Conservation (phyloP, 495 filamentous ascomycete genomes). For the Pyrenula massariospora region DNA sequence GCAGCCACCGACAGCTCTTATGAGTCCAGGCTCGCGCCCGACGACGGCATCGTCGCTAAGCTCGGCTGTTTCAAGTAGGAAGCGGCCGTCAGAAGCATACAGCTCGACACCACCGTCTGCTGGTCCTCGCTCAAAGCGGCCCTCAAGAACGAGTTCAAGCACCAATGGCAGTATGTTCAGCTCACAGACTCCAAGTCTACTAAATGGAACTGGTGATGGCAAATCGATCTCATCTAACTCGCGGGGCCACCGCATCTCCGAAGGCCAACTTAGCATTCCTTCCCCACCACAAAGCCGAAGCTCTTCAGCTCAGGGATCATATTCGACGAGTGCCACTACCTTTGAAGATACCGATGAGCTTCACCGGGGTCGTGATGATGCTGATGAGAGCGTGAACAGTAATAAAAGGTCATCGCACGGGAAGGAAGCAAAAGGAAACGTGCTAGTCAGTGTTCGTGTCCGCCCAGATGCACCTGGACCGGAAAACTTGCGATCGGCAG, state of each 20-base stretch:
- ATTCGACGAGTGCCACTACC: constrained; percentile 79
- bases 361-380: constrained; percentile 28
- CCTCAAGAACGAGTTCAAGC: constrained; percentile 27
- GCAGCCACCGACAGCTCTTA: constrained; percentile 54
- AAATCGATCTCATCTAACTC: constrained; percentile 47
- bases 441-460: constrained; percentile 89
- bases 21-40: constrained; percentile 29
- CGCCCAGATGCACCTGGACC: constrained; percentile 62
- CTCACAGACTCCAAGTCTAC: constrained; percentile 55
- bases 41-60: constrained; percentile 28
- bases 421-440: constrained; percentile 80
- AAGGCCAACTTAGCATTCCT: constrained; percentile 56
- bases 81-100: constrained; percentile 2
- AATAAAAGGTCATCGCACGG: constrained; percentile 21
- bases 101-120: constrained; percentile 13
- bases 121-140: constrained; percentile 19
- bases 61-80: constrained; percentile 7
- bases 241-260: constrained; percentile 49
- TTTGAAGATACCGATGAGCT: constrained; percentile 61
- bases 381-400: constrained; percentile 21
- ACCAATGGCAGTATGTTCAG: constrained; percentile 33
- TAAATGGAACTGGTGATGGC: constrained; percentile 66
- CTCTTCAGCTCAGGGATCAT: constrained; percentile 81
- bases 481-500: constrained; percentile 49
- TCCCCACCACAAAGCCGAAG: constrained; percentile 81